Percentiles rank a stretch among this genome's conserved stretches.
Evolutionary conservation across 2,329 filamentous ascomycete species (phyloP).

Genomic region (Cladophialophora immunda): DNA sequence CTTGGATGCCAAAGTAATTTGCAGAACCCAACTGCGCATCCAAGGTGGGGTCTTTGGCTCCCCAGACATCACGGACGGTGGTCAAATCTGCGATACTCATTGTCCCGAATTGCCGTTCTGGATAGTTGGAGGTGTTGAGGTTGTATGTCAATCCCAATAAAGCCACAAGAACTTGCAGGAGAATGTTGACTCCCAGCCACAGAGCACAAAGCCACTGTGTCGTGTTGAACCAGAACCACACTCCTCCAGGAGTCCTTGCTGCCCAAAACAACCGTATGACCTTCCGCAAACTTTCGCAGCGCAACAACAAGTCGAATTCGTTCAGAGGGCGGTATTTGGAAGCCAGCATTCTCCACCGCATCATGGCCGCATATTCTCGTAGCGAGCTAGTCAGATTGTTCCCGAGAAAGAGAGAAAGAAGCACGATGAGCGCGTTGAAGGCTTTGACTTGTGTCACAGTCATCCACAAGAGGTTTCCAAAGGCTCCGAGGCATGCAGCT

Average conservation of each 20-base stretch:
- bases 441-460: conserved; percentile 35
- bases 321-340: conserved; percentile 38
- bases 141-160: conserved; percentile 40
- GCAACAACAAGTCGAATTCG: conserved; percentile 41
- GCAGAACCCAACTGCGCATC: conserved; percentile 34
- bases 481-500: conserved; percentile 31
- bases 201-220: conserved; percentile 37
- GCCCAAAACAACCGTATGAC: conserved; percentile 37
- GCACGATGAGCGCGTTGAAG: conserved; percentile 41
- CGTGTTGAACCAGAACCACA: conserved; percentile 33
- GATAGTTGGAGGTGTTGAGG: conserved; percentile 33
- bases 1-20: conserved; percentile 37
- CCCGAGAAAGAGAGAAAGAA: conserved; percentile 38
- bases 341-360: conserved; percentile 40
- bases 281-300: conserved; percentile 38
- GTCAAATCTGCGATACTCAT: conserved; percentile 93
- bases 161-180: conserved; percentile 37
- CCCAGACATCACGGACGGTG: conserved; percentile 65
- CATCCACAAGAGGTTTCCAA: conserved; percentile 30
- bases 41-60: conserved; percentile 25
- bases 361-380: conserved; percentile 37
- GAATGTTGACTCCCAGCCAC: conserved; percentile 36
- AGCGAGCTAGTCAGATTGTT: conserved; percentile 36
- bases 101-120: conserved; percentile 89
- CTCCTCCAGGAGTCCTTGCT: conserved; percentile 28